Base-by-base conservation (phyloP, 2,329 filamentous ascomycete genomes). In the Myriosclerotinia duriaeana region DNA sequence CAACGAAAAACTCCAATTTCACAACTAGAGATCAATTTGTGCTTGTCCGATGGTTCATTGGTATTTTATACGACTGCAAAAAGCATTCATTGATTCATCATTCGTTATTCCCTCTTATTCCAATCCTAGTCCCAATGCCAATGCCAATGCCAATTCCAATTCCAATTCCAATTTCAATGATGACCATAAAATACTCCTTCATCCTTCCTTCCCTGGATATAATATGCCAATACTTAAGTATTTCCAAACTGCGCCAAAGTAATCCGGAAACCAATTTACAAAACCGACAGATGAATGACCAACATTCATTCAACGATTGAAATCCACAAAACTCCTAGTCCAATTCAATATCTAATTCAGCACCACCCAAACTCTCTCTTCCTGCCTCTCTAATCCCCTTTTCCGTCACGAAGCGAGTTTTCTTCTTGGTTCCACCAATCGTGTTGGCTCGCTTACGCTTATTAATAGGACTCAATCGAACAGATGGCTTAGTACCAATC, bases 381-480 rank as follows among this genome's bases (percentile, higher is more conserved):
- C 90, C 90, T 5, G 90, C 90, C 77, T 92, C 89, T 65, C 87
- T 85, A 69, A 93, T 93, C 0, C 90, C 90, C 76, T 89, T 91
- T 53, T 87, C 87, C 36, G 90, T 92, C 52, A 93, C 84, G 74
- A 93, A 93, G n/a, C 90, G 82, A 62, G 90, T 93, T 82, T 91
- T 92, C 78, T 92, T 89, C 71, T 85, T 82, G 42, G 86, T 82
- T 9, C 50, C 61, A 36, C 53, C 61, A 15, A 68, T 68, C 8
- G 76, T 74, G 62, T 72, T 76, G 14, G 74, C 75, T 67, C 87
- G 81, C 77, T 89, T 89, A 59, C 87, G 81, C 78, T 89, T 89
- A 48, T 42, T 56, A 67, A 85, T 76, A 38, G 85, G 84, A 69
- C 84, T 84, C 22, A 89, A 81, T 66, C 84, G 81, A 60, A 89